Evolutionary conservation across 2,329 filamentous ascomycete genomes (phyloP).

Genomic region (Penicillium italicum): DNA sequence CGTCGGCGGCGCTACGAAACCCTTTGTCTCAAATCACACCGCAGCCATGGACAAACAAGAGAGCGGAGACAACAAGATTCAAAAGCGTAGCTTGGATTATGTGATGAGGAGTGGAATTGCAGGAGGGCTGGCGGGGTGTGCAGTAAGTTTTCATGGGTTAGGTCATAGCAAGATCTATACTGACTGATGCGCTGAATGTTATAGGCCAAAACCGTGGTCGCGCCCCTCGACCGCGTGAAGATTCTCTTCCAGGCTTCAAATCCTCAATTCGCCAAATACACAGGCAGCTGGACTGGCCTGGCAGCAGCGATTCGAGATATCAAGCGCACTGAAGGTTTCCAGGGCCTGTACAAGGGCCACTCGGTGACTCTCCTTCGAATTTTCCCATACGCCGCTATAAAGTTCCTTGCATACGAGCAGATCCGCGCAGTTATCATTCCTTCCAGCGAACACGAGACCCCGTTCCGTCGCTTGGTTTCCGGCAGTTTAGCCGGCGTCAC

Average conservation of each 20-base stretch:
- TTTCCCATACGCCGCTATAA: conserved; percentile 96
- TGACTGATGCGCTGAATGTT: conserved; percentile 7
- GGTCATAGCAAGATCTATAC: not conserved
- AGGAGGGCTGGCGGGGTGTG: conserved; percentile 86
- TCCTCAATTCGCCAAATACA: conserved; percentile 89
- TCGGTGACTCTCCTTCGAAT: conserved; percentile 91
- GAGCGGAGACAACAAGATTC: conserved; percentile 36
- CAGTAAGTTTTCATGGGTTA: conserved; percentile 56
- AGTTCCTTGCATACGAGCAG: conserved; percentile 97
- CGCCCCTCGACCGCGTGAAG: conserved; percentile 94
- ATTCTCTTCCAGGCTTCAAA: conserved; percentile 97
- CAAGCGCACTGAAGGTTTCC: conserved; percentile 66
- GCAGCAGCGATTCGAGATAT: conserved; percentile 81
- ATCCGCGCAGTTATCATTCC: conserved; percentile 77
- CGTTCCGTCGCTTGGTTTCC: conserved; percentile 59
- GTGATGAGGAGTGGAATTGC: conserved; percentile 77
- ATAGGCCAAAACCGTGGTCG: conserved; percentile 91
- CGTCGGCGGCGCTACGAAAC: conserved; percentile 16
- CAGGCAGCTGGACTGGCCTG: conserved; percentile 81
- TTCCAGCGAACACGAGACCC: conserved; percentile 70
- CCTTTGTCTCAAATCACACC: conserved; percentile 13
- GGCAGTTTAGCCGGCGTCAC: conserved; percentile 64
- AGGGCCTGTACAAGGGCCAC: conserved; percentile 86
- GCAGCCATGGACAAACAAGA: conserved; percentile 12
- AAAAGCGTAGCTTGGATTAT: conserved; percentile 78